Percentiles rank a stretch among this genome's conserved stretches.
Conservation (phyloP, 352 stramenopile genomes). For the Phytophthora hibernalis region DNA sequence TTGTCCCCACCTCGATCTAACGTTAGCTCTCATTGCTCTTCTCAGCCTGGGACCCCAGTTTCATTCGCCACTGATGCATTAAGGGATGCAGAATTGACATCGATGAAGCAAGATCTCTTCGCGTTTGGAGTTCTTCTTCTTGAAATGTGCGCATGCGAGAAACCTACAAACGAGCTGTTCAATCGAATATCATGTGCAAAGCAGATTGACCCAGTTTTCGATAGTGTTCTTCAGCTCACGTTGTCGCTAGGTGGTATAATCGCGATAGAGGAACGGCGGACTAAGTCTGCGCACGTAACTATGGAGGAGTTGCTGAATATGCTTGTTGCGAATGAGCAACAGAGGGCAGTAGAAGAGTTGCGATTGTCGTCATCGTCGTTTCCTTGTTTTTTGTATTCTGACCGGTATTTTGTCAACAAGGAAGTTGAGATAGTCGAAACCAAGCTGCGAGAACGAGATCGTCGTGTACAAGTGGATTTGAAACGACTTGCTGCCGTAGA, state of each 20-base stretch:
- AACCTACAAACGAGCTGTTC: slow-evolving; percentile 62
- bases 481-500: slow-evolving; percentile 72
- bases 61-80: not conserved
- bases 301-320: slow-evolving; percentile 31
- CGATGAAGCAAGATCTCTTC: slow-evolving; percentile 54
- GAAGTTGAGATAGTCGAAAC: slow-evolving; percentile 36
- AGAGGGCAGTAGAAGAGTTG: slow-evolving; percentile 12
- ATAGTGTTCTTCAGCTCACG: slow-evolving; percentile 40
- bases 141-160: slow-evolving; percentile 68
- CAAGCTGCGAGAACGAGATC: slow-evolving; percentile 35
- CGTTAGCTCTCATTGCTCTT: slow-evolving; percentile 7
- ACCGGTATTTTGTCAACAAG: slow-evolving; percentile 47
- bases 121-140: slow-evolving; percentile 74
- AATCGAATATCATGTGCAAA: slow-evolving; percentile 54
- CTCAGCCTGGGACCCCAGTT: slow-evolving; percentile 26
- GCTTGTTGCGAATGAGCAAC: slow-evolving; percentile 36
- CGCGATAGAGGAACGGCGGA: not conserved
- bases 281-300: slow-evolving; percentile 10
- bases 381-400: slow-evolving; percentile 58
- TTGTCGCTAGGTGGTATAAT: slow-evolving; percentile 22
- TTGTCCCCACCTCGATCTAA: slow-evolving; percentile 7
- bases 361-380: slow-evolving; percentile 32
- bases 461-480: slow-evolving; percentile 43
- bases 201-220: slow-evolving; percentile 59
- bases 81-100: slow-evolving; percentile 7